A percentile compares a stretch with the other conserved stretches of the same genome.
Conservation (phyloP, 495 filamentous ascomycete species). For the Podospora conica region DNA sequence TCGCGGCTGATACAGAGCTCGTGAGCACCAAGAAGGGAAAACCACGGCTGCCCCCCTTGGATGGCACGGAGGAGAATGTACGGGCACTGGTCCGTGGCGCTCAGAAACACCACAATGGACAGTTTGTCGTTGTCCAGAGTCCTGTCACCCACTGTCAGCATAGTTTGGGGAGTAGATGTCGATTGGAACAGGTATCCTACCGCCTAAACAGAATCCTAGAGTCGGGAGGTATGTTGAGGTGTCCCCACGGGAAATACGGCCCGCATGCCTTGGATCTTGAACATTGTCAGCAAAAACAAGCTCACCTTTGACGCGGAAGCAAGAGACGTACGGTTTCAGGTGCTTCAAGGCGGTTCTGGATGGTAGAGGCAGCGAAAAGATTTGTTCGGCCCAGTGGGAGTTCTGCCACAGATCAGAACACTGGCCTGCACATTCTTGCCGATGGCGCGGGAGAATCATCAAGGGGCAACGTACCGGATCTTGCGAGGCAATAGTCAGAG, state of each 20-base stretch:
- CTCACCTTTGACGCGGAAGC: background rate
- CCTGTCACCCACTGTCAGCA: constrained; percentile 20
- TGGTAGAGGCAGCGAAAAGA: constrained; percentile 48
- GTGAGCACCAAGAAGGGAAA: constrained; percentile 41
- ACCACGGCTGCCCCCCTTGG: constrained; percentile 38
- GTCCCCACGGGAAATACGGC: constrained; percentile 38
- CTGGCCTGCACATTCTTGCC: background rate
- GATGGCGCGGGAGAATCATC: background rate
- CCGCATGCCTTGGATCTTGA: constrained; percentile 31
- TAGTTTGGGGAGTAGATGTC: background rate
- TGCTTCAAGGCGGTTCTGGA: constrained; percentile 45
- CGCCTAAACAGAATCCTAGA: constrained; percentile 47
- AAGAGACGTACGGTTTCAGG: constrained; percentile 19
- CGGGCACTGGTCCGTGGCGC: constrained; percentile 33
- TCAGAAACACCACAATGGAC: constrained; percentile 44
- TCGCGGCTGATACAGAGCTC: constrained; percentile 45
- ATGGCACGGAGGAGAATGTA: constrained; percentile 38
- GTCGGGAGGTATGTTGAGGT: constrained; percentile 35
- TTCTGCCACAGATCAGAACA: constrained; percentile 5
- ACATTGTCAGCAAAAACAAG: background rate
- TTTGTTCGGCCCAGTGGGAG: constrained; percentile 48
- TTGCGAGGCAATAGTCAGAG: constrained; percentile 18
- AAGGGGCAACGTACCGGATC: constrained; percentile 23
- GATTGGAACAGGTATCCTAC: constrained; percentile 24
- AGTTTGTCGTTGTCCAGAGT: constrained; percentile 47